Percentiles rank a stretch among this genome's conserved stretches.
Conservation (phyloP, 2,329 filamentous ascomycete species). For the Talaromyces piceae region DNA sequence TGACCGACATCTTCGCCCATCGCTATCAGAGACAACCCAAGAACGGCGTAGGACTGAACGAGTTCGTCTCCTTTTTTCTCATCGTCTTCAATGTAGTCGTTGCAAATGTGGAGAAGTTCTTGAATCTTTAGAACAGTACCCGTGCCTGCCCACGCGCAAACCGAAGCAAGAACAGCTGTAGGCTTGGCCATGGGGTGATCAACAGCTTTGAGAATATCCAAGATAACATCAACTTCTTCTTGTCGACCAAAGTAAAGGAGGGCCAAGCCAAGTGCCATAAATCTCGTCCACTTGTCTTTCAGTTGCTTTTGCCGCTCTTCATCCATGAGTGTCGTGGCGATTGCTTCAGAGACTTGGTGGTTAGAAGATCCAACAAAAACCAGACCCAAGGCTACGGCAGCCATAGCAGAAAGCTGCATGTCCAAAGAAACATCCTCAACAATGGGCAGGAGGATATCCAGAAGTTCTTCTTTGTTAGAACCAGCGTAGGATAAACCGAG, state of each 20-base stretch:
- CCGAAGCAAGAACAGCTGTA: conserved; percentile 88
- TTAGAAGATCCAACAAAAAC: conserved; percentile 91
- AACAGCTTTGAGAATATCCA: conserved; percentile 93
- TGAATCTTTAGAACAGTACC: conserved; percentile 96
- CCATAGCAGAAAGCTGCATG: conserved; percentile 96
- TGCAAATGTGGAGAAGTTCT: conserved; percentile 94
- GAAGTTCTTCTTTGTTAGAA: conserved; percentile 82
- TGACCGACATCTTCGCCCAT: conserved; percentile 99
- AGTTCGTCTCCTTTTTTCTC: conserved; percentile 95
- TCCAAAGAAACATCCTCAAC: conserved; percentile 75
- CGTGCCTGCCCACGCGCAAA: conserved; percentile 96
- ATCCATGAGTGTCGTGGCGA: conserved; percentile 86
- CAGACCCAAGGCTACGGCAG: conserved; percentile 80
- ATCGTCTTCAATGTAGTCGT: conserved; percentile 90
- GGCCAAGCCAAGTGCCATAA: conserved; percentile 88
- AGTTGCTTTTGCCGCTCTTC: conserved; percentile 85
- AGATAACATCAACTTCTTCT: conserved; percentile 96
- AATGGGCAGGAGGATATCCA: conserved; percentile 77
- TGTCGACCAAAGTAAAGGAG: conserved; percentile 93
- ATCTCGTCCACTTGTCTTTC: conserved; percentile 97
- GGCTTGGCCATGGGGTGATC: conserved; percentile 96
- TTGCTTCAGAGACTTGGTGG: conserved; percentile 82
- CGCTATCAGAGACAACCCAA: conserved; percentile 86
- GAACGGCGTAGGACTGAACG: conserved; percentile 89
- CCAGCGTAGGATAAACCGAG: conserved; percentile 91